Conservation (phyloP, 2,329 filamentous ascomycete genomes). For the Curvularia hawaiiensis region DNA sequence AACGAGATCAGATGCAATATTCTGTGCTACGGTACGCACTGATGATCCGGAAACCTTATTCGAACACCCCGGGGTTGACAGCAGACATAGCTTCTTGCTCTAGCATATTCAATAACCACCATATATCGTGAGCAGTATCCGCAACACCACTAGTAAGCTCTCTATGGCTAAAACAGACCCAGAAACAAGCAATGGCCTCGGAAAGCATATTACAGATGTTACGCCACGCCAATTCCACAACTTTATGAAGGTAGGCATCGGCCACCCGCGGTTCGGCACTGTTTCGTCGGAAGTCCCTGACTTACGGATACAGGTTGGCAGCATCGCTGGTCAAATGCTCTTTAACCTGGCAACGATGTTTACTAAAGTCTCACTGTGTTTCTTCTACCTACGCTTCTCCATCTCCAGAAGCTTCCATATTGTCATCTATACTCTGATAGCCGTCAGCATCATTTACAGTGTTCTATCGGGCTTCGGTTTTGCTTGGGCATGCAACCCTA, state of each 20-base stretch:
- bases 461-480: slow-evolving; percentile 21
- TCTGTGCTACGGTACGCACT: slow-evolving; percentile 15
- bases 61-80: neutral
- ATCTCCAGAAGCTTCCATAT: slow-evolving; percentile 14
- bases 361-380: slow-evolving; percentile 21
- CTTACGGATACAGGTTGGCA: slow-evolving; percentile 16
- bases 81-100: slow-evolving; percentile 12
- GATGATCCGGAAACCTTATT: neutral
- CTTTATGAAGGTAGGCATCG: slow-evolving; percentile 22
- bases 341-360: slow-evolving; percentile 21
- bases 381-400: slow-evolving; percentile 23
- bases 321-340: slow-evolving; percentile 22
- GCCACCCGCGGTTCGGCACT: neutral
- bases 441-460: slow-evolving; percentile 20
- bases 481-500: slow-evolving; percentile 23
- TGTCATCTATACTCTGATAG: slow-evolving; percentile 16
- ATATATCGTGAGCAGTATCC: slow-evolving; percentile 11
- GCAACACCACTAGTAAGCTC: neutral
- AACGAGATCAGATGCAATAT: slow-evolving; percentile 11
- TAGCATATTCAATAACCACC: slow-evolving; percentile 19
- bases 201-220: slow-evolving; percentile 22
- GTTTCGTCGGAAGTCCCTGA: neutral
- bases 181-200: slow-evolving; percentile 26
- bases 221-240: slow-evolving; percentile 14
- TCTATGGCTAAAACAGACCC: neutral